These are phyloP conservation scores for Cyclocybe aegerita DNA, from an alignment of 768 basidiomycete species.

Conservation along the genomic window DNA sequence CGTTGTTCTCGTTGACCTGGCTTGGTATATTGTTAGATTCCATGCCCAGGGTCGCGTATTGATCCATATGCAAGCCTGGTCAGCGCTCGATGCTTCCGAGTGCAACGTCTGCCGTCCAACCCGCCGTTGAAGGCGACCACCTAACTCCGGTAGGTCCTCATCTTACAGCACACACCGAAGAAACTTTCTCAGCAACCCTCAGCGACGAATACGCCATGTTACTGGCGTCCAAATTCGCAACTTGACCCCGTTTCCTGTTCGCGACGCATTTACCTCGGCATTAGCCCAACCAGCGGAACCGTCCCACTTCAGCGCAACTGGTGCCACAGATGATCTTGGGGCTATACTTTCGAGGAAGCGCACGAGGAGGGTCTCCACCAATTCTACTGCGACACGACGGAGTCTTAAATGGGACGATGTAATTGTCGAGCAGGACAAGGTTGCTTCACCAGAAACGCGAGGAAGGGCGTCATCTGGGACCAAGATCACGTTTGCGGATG, in stretches of 20 bases:
- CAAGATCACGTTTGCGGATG: constrained; percentile 35
- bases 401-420: constrained; percentile 48
- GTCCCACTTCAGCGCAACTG: constrained; percentile 55
- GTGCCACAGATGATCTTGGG: constrained; percentile 70
- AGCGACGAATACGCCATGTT: constrained; percentile 77
- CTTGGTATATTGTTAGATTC: not conserved
- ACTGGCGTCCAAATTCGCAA: constrained; percentile 74
- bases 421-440: constrained; percentile 27
- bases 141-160: constrained; percentile 16
- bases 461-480: constrained; percentile 45
- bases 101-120: constrained; percentile 14
- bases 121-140: constrained; percentile 9
- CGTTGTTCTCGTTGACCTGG: not conserved
- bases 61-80: constrained; percentile 16
- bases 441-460: constrained; percentile 14
- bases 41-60: constrained; percentile 6
- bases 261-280: constrained; percentile 76
- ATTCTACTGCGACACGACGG: constrained; percentile 51
- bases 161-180: not conserved
- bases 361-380: constrained; percentile 57
- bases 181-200: constrained; percentile 12
- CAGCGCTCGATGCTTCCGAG: constrained; percentile 19
- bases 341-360: constrained; percentile 58
- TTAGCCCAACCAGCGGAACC: constrained; percentile 65
- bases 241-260: constrained; percentile 80